These are phyloP conservation scores for Eutypa lata DNA, from an alignment of 2,329 filamentous ascomycete species.

Conservation along the genomic window DNA sequence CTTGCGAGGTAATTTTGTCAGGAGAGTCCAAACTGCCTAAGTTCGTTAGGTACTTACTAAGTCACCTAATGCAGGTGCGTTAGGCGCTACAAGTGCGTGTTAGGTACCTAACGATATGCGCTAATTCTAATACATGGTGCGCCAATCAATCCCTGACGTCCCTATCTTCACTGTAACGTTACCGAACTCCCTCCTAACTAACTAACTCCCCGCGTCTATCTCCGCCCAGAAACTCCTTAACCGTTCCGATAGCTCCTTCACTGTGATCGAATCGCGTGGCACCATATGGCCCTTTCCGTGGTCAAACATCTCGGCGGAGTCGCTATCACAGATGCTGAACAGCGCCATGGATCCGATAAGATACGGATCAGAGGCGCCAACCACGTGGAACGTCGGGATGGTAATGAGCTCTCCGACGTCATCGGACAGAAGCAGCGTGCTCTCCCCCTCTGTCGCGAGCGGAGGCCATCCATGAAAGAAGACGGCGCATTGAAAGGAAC, in stretches of 20 bases:
- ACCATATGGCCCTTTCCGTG: slow-evolving; percentile 50
- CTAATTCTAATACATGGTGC: too few relatives aligned
- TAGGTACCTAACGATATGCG: too few relatives aligned
- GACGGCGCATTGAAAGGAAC: slow-evolving; percentile 34
- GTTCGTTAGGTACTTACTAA: too few relatives aligned
- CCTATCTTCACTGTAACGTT: neutral
- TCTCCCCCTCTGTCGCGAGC: slow-evolving; percentile 21
- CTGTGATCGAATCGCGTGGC: slow-evolving; percentile 28
- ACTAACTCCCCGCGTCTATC: neutral
- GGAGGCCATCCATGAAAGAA: slow-evolving; percentile 43
- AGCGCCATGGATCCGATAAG: slow-evolving; percentile 43
- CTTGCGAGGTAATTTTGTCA: too few relatives aligned
- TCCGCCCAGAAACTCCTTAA: neutral
- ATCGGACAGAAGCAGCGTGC: slow-evolving; percentile 27
- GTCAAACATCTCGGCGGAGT: slow-evolving; percentile 44
- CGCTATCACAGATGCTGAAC: slow-evolving; percentile 46
- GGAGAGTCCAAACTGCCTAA: too few relatives aligned
- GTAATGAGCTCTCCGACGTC: slow-evolving; percentile 27
- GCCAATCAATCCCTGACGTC: too few relatives aligned
- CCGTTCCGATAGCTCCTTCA: neutral
- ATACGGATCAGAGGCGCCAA: slow-evolving; percentile 44
- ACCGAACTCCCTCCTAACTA: too few relatives aligned
- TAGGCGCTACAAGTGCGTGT: too few relatives aligned
- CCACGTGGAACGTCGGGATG: slow-evolving; percentile 35
- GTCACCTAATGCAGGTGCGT: too few relatives aligned